phyloP scores from a whole-genome alignment of 208 protist genomes.

The Trypanosoma platydactyli region DNA sequence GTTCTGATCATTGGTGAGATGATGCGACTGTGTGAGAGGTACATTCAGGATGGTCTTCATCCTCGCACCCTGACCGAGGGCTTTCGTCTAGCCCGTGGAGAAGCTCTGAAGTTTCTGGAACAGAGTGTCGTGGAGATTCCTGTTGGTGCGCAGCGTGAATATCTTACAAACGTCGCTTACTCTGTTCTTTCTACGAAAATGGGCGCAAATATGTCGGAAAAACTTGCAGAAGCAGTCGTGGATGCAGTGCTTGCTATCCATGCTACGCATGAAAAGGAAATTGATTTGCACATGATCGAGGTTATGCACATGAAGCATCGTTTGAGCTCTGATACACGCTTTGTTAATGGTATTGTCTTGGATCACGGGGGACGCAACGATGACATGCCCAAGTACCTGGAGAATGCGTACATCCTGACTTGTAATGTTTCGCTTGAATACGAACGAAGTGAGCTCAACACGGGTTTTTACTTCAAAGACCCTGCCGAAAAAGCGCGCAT shows the following conservation, averaged over 20 bases:
- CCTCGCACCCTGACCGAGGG: constrained; percentile 97
- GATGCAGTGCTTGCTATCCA: constrained; percentile 95
- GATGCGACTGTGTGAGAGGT: constrained; percentile 97
- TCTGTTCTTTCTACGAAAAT: constrained; percentile 97
- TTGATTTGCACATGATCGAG: constrained; percentile 99
- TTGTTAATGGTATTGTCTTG: constrained; percentile 99
- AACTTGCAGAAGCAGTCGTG: constrained; percentile 94
- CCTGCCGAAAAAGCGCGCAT: constrained; percentile 97
- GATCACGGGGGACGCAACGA: constrained; percentile 99
- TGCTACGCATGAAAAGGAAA: constrained; percentile 59
- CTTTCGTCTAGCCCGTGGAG: constrained; percentile 95
- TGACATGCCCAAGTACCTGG: constrained; percentile 97
- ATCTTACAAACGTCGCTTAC: constrained; percentile 95
- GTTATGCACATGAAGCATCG: constrained; percentile 99
- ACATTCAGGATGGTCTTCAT: constrained; percentile 99
- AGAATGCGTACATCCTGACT: constrained; percentile 98
- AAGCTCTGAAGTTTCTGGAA: constrained; percentile 92
- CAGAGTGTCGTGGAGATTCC: constrained; percentile 71
- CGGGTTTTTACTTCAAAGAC: constrained; percentile 97
- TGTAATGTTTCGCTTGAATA: constrained; percentile 99
- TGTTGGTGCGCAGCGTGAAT: constrained; percentile 76
- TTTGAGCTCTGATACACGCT: constrained; percentile 93
- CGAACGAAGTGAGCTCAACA: constrained; percentile 99
- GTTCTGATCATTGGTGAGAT: constrained; percentile 99
- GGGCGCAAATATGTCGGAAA: constrained; percentile 57